phyloP scores from a whole-genome alignment of 2,329 filamentous ascomycete species.

The Colletotrichum brevisporum region DNA sequence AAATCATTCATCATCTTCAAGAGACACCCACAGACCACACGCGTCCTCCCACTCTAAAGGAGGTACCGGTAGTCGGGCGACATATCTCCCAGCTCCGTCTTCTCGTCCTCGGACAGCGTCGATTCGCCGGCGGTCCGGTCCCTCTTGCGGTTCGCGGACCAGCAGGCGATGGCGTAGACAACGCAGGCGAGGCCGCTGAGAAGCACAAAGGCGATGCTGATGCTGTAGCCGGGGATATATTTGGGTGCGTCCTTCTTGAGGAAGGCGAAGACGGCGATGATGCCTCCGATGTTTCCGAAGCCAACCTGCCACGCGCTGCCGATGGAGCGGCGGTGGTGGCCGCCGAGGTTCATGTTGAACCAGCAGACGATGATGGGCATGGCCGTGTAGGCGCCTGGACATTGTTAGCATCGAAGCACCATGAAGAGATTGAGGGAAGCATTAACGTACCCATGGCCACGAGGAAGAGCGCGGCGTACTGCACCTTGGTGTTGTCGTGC shows the following conservation, averaged over 20 bases:
- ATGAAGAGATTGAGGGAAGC: no score
- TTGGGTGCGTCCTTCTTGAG: slow-evolving; percentile 75
- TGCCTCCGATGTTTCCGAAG: slow-evolving; percentile 85
- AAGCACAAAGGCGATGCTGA: slow-evolving; percentile 81
- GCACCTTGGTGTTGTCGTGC: slow-evolving; percentile 74
- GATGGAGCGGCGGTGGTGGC: slow-evolving; percentile 78
- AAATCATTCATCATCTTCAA: no score
- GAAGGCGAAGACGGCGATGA: slow-evolving; percentile 82
- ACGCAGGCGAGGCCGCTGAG: slow-evolving; percentile 74
- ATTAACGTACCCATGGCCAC: slow-evolving; percentile 74
- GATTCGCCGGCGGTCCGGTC: slow-evolving; percentile 61
- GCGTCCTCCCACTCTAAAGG: slow-evolving; percentile 44
- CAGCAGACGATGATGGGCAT: slow-evolving; percentile 91
- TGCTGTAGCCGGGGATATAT: slow-evolving; percentile 81
- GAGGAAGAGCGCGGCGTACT: slow-evolving; percentile 87
- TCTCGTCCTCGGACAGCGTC: slow-evolving; percentile 71
- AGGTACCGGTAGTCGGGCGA: slow-evolving; percentile 73
- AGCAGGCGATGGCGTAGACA: slow-evolving; percentile 72
- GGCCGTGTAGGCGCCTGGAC: slow-evolving; percentile 75
- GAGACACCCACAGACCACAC: no score
- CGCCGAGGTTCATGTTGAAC: slow-evolving; percentile 85
- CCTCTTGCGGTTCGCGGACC: slow-evolving; percentile 72
- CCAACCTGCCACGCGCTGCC: slow-evolving; percentile 84
- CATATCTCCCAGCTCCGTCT: slow-evolving; percentile 72
- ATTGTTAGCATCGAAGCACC: no score